Conservation (phyloP, 192 early-diverging fungal genomes). For the Physocladia obscura region DNA sequence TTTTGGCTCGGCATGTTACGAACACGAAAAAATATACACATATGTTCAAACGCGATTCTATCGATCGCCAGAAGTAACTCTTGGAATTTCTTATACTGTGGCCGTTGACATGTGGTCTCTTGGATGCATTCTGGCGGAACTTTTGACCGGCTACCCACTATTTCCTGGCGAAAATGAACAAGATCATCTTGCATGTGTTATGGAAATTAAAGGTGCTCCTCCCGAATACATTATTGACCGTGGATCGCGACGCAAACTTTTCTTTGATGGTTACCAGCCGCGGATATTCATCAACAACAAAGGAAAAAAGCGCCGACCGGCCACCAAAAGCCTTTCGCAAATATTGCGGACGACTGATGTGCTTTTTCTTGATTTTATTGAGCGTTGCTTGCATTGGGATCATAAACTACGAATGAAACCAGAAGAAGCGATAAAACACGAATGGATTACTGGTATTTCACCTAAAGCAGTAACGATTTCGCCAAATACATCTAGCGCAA, state of each 20-base stretch:
- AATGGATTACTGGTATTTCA: conserved; percentile 28
- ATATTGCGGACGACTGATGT: conserved; percentile 77
- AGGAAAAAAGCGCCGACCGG: conserved; percentile 83
- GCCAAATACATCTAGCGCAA: background rate
- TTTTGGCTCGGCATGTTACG: conserved; percentile 50
- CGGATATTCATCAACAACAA: conserved; percentile 75
- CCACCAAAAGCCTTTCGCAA: conserved; percentile 70
- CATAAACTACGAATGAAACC: conserved; percentile 86
- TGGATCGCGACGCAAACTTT: background rate
- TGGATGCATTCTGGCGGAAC: conserved; percentile 47
- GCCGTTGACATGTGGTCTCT: conserved; percentile 52
- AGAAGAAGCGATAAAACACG: conserved; percentile 78
- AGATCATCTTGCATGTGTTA: conserved; percentile 41
- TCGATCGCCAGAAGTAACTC: conserved; percentile 46
- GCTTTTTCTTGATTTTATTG: conserved; percentile 84
- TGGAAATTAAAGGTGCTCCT: conserved; percentile 25
- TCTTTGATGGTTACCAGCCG: conserved; percentile 69
- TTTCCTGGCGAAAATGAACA: conserved; percentile 42
- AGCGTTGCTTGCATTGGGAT: conserved; percentile 86
- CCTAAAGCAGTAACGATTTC: background rate
- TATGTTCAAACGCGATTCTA: conserved; percentile 50
- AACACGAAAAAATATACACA: conserved; percentile 37
- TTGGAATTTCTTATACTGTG: conserved; percentile 37
- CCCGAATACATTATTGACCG: background rate
- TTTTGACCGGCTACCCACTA: conserved; percentile 45